A percentile compares a stretch with the other conserved stretches of the same genome.
phyloP scores from a whole-genome alignment of 257 asterid species.

The Solanum bukasovii region DNA sequence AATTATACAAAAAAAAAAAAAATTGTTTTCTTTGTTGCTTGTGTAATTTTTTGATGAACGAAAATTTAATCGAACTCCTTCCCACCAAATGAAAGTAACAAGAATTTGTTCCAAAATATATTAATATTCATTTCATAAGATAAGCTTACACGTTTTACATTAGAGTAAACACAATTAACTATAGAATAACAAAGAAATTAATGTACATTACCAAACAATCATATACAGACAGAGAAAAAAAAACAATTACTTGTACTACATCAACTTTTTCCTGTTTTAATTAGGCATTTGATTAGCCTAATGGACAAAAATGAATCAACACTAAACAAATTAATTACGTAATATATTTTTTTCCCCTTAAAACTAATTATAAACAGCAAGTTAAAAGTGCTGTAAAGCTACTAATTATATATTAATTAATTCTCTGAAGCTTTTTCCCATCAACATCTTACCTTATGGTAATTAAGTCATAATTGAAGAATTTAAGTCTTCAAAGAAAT shows the following conservation, averaged over 20 bases:
- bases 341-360: not conserved
- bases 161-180: not conserved
- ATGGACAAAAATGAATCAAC: not conserved
- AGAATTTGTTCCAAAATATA: not conserved
- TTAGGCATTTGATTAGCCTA: not conserved
- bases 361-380: not conserved
- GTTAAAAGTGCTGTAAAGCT: slow-evolving; percentile 1
- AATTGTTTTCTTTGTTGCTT: not conserved
- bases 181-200: not conserved
- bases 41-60: not conserved
- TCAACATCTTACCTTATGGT: not conserved
- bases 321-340: not conserved
- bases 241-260: not conserved
- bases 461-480: not conserved
- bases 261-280: not conserved
- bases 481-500: not conserved
- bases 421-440: not conserved
- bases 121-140: not conserved
- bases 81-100: not conserved
- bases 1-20: not conserved
- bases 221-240: not conserved
- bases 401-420: not conserved
- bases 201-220: not conserved
- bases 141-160: not conserved
- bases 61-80: not conserved